A percentile compares a stretch with the other conserved stretches of the same genome.
Conservation (phyloP, 1,284 basidiomycete genomes). For the Rhodofomes roseus region DNA sequence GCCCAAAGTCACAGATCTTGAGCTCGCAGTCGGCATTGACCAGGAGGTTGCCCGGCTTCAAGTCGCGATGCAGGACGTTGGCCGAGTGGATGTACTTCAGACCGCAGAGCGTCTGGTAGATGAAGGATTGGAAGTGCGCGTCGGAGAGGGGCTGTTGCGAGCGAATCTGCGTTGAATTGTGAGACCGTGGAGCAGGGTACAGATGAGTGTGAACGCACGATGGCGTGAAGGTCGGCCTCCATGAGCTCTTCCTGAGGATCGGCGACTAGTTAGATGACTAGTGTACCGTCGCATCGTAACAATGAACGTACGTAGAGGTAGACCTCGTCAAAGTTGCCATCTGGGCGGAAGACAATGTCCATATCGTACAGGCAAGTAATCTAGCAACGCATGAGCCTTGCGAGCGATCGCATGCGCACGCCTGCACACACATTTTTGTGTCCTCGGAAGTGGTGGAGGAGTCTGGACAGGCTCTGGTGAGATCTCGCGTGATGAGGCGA, state of each 20-base stretch:
- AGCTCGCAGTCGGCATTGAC: conserved; percentile 98
- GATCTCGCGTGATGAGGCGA: conserved; percentile 2
- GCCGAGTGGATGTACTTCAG: conserved; percentile 99
- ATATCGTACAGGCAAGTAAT: conserved; percentile 95
- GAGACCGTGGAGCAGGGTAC: conserved; percentile 4
- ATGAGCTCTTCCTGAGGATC: conserved; percentile 84
- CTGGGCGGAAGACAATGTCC: conserved; percentile 90
- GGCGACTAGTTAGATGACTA: background rate
- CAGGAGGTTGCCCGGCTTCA: conserved; percentile 95
- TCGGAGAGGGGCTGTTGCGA: conserved; percentile 77
- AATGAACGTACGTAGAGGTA: conserved; percentile 76
- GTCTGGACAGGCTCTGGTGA: conserved; percentile 37
- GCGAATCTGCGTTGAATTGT: background rate
- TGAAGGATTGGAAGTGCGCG: conserved; percentile 97
- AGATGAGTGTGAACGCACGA: conserved; percentile 50
- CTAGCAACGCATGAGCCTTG: conserved; percentile 32
- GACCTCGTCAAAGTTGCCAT: conserved; percentile 91
- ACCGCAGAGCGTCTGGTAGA: conserved; percentile 98
- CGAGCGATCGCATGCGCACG: background rate
- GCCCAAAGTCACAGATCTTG: conserved; percentile 98
- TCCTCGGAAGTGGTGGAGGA: conserved; percentile 93
- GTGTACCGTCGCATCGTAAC: background rate
- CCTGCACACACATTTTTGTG: conserved; percentile 81
- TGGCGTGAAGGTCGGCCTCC: conserved; percentile 99
- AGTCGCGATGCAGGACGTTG: conserved; percentile 95